These are phyloP conservation scores for Blastobotrys terrestris DNA, from an alignment of 805 yeast species.

Conservation along the genomic window DNA sequence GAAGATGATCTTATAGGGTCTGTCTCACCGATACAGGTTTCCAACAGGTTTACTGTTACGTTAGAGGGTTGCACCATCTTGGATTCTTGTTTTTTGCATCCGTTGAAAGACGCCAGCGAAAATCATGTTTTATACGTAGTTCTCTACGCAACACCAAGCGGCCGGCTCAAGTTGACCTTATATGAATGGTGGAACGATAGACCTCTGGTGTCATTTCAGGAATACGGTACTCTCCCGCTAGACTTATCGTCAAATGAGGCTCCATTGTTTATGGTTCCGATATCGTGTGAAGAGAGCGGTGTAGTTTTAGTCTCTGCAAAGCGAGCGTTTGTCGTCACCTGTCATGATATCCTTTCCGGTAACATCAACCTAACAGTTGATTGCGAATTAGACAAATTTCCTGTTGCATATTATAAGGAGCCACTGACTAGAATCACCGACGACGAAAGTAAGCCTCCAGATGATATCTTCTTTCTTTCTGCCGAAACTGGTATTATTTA, in stretches of 20 bases:
- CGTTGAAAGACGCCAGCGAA: conserved; percentile 1
- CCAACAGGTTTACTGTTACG: background rate
- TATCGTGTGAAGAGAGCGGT: conserved; percentile 22
- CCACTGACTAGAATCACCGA: conserved; percentile 16
- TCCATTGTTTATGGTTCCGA: conserved; percentile 40
- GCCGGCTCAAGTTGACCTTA: conserved; percentile 3
- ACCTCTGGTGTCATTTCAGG: conserved; percentile 1
- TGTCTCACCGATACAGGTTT: background rate
- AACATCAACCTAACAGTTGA: conserved; percentile 33
- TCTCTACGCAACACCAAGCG: background rate
- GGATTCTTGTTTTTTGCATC: conserved; percentile 8
- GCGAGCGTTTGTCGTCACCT: conserved; percentile 33
- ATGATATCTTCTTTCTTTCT: background rate
- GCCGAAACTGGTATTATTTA: background rate
- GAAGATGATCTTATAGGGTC: background rate
- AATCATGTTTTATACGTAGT: conserved; percentile 6
- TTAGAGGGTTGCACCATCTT: conserved; percentile 1
- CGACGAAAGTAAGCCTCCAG: background rate
- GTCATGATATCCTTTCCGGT: conserved; percentile 45
- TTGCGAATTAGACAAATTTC: conserved; percentile 30
- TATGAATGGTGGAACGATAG: conserved; percentile 16
- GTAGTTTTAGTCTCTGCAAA: conserved; percentile 38
- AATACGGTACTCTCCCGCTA: conserved; percentile 24
- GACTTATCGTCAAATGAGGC: conserved; percentile 37
- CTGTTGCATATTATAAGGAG: conserved; percentile 34